Evolutionary conservation across 352 stramenopile species (phyloP).

Genomic region (Globisporangium iwayamae): DNA sequence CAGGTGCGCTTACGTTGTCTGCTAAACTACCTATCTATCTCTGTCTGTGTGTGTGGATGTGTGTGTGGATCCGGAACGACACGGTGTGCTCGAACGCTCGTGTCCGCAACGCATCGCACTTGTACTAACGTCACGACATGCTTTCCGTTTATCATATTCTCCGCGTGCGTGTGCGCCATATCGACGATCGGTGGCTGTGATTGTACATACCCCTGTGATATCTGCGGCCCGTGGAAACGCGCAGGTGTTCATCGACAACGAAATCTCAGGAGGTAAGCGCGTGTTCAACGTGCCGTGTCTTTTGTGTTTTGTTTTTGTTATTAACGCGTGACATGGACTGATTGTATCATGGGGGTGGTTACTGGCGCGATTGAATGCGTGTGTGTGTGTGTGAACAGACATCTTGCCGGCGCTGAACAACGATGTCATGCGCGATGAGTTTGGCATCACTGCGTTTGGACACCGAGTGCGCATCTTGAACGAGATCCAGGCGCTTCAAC

Average conservation of each 20-base stretch:
- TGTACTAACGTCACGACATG: conserved; percentile 3
- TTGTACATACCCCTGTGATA: background rate
- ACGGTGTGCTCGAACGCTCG: background rate
- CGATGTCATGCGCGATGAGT: conserved; percentile 58
- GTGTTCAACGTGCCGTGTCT: background rate
- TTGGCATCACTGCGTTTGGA: conserved; percentile 58
- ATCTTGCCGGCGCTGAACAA: conserved; percentile 61
- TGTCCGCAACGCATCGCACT: background rate
- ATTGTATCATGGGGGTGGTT: background rate
- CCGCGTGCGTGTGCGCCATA: background rate
- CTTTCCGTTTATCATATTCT: background rate
- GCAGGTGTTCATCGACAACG: conserved; percentile 48
- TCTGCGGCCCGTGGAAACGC: background rate
- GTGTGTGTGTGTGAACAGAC: conserved; percentile 18
- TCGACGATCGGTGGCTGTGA: background rate
- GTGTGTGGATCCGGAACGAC: background rate
- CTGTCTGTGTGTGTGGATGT: background rate
- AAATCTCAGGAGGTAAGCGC: conserved; percentile 43
- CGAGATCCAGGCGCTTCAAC: conserved; percentile 42
- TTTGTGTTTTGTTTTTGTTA: background rate
- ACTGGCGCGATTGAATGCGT: background rate
- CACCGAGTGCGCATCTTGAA: conserved; percentile 58
- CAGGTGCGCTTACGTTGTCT: conserved; percentile 5
- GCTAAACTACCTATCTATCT: background rate
- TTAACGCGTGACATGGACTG: background rate